These are phyloP conservation scores for Oryza nivara DNA, from an alignment of 176 grass and related monocot species.

Conservation along the genomic window DNA sequence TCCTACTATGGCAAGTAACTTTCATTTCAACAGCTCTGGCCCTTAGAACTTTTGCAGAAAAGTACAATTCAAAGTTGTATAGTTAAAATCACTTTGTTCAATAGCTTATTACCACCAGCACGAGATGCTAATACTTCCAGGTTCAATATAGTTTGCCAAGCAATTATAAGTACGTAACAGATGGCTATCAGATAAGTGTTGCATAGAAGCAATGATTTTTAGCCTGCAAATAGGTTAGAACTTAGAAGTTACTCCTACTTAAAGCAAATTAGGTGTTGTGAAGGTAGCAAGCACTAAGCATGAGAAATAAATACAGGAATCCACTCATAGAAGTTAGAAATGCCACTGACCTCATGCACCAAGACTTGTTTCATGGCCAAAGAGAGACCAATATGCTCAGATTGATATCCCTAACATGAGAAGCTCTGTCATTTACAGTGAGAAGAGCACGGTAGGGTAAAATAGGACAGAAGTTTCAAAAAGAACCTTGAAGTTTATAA, in stretches of 20 bases:
- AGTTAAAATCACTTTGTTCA: slow-evolving; percentile 1
- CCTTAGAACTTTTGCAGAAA: slow-evolving; percentile 2
- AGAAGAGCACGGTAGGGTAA: slow-evolving; percentile 33
- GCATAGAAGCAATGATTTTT: slow-evolving; percentile 29
- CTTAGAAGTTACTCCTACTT: slow-evolving; percentile 5
- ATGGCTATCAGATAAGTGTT: neutral
- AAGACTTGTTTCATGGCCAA: slow-evolving; percentile 82
- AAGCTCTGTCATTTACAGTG: slow-evolving; percentile 43
- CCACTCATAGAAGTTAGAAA: slow-evolving; percentile 21
- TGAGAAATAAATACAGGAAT: slow-evolving; percentile 34
- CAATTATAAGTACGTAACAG: neutral
- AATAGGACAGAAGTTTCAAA: slow-evolving; percentile 27
- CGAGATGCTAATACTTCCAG: slow-evolving; percentile 2
- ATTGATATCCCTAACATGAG: slow-evolving; percentile 71
- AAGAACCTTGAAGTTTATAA: slow-evolving; percentile 80
- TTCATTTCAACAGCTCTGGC: neutral
- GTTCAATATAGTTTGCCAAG: slow-evolving; percentile 22
- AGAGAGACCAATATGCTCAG: slow-evolving; percentile 74
- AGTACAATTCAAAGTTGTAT: neutral
- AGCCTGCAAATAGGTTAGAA: neutral
- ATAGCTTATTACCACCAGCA: neutral
- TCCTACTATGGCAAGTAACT: neutral
- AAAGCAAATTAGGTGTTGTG: slow-evolving; percentile 10
- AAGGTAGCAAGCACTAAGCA: slow-evolving; percentile 32
- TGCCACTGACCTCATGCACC: slow-evolving; percentile 70